Evolutionary conservation across 1,284 basidiomycete genomes (phyloP).

Genomic region (Afroboletus lepidellus): DNA sequence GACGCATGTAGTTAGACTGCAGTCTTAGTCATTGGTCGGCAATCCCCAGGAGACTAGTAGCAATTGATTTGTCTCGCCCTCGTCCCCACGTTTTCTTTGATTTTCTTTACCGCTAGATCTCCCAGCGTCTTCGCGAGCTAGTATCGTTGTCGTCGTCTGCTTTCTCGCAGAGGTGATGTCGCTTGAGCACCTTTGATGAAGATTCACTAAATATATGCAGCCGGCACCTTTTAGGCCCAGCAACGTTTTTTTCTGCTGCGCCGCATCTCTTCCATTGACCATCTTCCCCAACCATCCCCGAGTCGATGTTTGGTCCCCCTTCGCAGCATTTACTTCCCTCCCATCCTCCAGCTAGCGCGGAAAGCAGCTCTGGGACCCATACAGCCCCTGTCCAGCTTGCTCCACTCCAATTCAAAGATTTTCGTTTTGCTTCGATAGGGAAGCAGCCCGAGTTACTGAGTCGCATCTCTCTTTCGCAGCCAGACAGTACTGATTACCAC

Average conservation of each 20-base stretch:
- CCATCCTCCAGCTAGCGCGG: neutral
- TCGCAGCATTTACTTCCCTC: conserved; percentile 24
- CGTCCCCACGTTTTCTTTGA: neutral
- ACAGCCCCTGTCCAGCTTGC: conserved; percentile 15
- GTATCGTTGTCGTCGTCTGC: neutral
- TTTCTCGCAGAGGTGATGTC: conserved; percentile 20
- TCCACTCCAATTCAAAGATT: conserved; percentile 33
- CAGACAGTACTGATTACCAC: conserved; percentile 24
- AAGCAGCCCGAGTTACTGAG: conserved; percentile 44
- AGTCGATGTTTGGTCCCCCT: conserved; percentile 32
- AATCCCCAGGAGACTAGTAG: conserved; percentile 2
- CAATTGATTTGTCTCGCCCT: neutral
- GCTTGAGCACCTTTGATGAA: neutral
- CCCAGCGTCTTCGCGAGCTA: neutral
- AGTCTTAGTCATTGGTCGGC: conserved; percentile 10
- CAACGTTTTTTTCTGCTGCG: conserved; percentile 5
- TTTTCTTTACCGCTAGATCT: neutral
- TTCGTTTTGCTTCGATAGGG: conserved; percentile 48
- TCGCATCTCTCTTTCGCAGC: conserved; percentile 40
- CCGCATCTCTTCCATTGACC: conserved; percentile 16
- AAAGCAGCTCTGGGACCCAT: neutral
- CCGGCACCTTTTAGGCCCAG: conserved; percentile 4
- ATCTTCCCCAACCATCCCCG: conserved; percentile 15
- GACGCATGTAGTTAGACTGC: neutral
- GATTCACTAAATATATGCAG: conserved; percentile 19